A percentile compares a stretch with the other conserved stretches of the same genome.
phyloP scores from a whole-genome alignment of 2,329 filamentous ascomycete genomes.

The Paraconiothyrium brasiliense region DNA sequence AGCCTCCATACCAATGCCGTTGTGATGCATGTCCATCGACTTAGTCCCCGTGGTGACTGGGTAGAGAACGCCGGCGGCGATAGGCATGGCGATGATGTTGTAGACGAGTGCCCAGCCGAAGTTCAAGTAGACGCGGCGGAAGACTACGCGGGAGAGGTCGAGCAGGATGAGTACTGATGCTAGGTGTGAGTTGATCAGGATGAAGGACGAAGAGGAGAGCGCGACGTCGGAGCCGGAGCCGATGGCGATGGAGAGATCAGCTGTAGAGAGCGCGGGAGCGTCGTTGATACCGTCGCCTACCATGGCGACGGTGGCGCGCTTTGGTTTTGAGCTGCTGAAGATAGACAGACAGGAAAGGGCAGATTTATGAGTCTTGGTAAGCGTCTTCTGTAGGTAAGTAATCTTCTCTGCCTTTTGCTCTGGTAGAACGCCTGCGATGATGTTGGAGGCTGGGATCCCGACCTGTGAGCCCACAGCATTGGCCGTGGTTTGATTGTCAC shows the following conservation, averaged over 20 bases:
- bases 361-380: constrained; percentile 33
- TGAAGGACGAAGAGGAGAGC: constrained; percentile 82
- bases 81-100: constrained; percentile 78
- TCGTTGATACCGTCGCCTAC: constrained; percentile 91
- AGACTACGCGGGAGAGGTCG: constrained; percentile 74
- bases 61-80: constrained; percentile 83
- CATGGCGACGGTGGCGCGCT: constrained; percentile 75
- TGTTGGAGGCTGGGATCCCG: constrained; percentile 76
- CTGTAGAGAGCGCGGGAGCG: constrained; percentile 79
- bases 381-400: constrained; percentile 55
- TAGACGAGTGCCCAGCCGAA: constrained; percentile 88
- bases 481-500: constrained; percentile 88
- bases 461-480: constrained; percentile 78
- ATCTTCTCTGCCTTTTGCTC: constrained; percentile 82
- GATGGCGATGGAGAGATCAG: constrained; percentile 85
- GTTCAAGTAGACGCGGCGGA: constrained; percentile 82
- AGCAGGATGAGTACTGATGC: constrained; percentile 76
- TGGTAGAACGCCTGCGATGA: constrained; percentile 88
- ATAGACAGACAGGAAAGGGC: constrained; percentile 32
- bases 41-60: constrained; percentile 61
- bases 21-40: constrained; percentile 54
- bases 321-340: constrained; percentile 9
- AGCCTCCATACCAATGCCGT: constrained; percentile 41
- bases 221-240: constrained; percentile 85
- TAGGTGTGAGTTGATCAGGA: constrained; percentile 77